Evolutionary conservation across 2,329 filamentous ascomycete genomes (phyloP).

Genomic region (Cadophora sp.): DNA sequence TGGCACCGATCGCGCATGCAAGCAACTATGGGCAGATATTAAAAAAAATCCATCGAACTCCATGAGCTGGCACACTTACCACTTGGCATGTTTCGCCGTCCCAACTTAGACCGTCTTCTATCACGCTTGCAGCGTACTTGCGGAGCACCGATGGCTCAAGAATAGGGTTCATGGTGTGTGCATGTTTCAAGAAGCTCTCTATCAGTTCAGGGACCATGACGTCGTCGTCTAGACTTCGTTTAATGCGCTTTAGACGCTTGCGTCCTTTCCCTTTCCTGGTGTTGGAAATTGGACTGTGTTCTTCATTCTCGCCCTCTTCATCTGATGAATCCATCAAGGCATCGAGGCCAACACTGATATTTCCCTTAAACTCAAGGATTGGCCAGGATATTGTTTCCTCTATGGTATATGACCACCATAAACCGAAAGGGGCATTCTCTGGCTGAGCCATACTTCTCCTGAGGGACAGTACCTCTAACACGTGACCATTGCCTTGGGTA

Average conservation of each 20-base stretch:
- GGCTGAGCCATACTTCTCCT: neutral
- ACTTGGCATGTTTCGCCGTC: constrained; percentile 5
- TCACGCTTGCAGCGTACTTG: neutral
- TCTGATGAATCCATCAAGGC: constrained; percentile 1
- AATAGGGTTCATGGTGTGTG: neutral
- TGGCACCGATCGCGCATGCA: neutral
- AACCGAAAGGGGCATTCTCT: neutral
- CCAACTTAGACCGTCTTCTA: neutral
- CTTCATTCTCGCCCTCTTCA: constrained; percentile 3
- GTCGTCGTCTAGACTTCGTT: neutral
- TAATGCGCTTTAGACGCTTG: neutral
- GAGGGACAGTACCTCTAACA: neutral
- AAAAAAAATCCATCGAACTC: neutral
- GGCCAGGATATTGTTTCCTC: neutral
- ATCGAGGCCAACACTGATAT: neutral
- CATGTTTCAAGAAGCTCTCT: neutral
- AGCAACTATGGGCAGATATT: neutral
- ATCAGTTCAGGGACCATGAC: neutral
- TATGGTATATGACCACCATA: constrained; percentile 4
- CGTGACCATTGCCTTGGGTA: neutral
- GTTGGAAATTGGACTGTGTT: no score
- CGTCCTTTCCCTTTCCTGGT: no score
- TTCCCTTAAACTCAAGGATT: neutral
- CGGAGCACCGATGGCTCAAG: neutral
- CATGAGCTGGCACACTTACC: neutral